Percentiles rank a stretch among this genome's conserved stretches.
Conservation (phyloP, 2,329 filamentous ascomycete genomes). For the Microascus cirrosus region DNA sequence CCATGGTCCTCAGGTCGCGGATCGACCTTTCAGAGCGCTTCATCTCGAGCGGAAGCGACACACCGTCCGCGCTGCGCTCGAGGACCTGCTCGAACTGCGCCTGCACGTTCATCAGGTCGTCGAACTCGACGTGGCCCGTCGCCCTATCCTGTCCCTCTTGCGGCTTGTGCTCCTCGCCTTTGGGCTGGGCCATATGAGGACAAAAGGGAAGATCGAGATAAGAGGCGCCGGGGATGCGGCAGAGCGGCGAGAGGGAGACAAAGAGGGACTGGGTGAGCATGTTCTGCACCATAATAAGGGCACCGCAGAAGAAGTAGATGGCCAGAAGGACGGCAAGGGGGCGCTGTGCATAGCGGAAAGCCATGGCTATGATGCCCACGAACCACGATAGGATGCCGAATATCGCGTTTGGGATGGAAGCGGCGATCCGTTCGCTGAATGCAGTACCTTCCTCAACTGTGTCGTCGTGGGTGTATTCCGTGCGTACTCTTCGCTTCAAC, state of each 20-base stretch:
- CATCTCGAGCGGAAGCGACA: constrained; percentile 65
- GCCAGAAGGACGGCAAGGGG: constrained; percentile 52
- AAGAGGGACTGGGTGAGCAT: constrained; percentile 50
- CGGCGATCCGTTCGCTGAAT: constrained; percentile 18
- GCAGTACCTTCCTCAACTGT: not conserved
- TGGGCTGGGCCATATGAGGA: constrained; percentile 10
- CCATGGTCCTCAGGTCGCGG: constrained; percentile 61
- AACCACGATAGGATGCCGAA: constrained; percentile 34
- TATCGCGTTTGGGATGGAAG: constrained; percentile 24
- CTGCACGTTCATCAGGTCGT: constrained; percentile 64
- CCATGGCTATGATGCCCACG: constrained; percentile 43
- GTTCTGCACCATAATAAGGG: constrained; percentile 47
- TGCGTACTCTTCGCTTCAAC: constrained; percentile 10
- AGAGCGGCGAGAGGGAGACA: constrained; percentile 56
- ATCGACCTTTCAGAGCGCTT: constrained; percentile 66
- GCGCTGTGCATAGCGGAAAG: constrained; percentile 51
- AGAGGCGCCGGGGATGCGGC: constrained; percentile 54
- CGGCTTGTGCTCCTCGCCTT: constrained; percentile 8
- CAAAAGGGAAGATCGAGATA: constrained; percentile 57
- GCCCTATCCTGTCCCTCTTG: not conserved
- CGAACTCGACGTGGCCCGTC: constrained; percentile 48
- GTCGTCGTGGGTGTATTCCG: not conserved
- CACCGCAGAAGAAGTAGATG: constrained; percentile 47
- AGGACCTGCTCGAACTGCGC: constrained; percentile 67
- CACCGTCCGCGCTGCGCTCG: constrained; percentile 52